Evolutionary conservation across 2,329 filamentous ascomycete genomes (phyloP).

Genomic region (Colletotrichum coccodes): DNA sequence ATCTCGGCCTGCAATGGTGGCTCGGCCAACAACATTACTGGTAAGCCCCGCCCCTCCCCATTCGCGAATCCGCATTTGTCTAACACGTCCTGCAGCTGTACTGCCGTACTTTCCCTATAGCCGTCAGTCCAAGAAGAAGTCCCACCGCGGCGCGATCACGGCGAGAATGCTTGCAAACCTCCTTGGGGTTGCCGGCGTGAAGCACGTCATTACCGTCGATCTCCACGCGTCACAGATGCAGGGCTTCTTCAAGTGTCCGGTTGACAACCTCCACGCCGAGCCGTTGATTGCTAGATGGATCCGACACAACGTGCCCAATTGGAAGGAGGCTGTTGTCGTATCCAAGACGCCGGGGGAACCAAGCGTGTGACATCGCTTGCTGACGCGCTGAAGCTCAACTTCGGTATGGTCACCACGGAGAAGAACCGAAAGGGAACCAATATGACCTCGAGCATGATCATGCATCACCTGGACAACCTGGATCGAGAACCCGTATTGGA

Average conservation of each 20-base stretch:
- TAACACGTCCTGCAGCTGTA: slow-evolving; percentile 66
- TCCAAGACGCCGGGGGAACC: slow-evolving; percentile 96
- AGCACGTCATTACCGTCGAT: slow-evolving; percentile 97
- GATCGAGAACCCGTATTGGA: slow-evolving; percentile 58
- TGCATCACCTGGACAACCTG: slow-evolving; percentile 72
- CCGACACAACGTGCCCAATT: slow-evolving; percentile 84
- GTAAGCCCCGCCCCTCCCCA: slow-evolving; percentile 58
- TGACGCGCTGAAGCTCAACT: slow-evolving; percentile 96
- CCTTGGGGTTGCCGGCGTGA: slow-evolving; percentile 90
- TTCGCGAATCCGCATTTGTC: slow-evolving; percentile 21
- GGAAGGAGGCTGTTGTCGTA: slow-evolving; percentile 93
- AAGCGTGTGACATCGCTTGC: slow-evolving; percentile 97
- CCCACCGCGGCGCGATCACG: slow-evolving; percentile 94
- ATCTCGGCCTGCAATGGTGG: slow-evolving; percentile 98
- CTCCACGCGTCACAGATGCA: slow-evolving; percentile 99
- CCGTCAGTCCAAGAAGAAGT: slow-evolving; percentile 99
- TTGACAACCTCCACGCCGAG: slow-evolving; percentile 97
- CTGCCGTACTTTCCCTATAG: slow-evolving; percentile 99
- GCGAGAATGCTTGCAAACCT: slow-evolving; percentile 97
- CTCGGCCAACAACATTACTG: slow-evolving; percentile 95
- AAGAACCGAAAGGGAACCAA: slow-evolving; percentile 68
- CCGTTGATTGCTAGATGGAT: slow-evolving; percentile 97
- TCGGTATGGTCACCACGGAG: slow-evolving; percentile 94
- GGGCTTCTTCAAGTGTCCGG: slow-evolving; percentile 97
- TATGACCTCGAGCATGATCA: slow-evolving; percentile 83